A percentile compares a stretch with the other conserved stretches of the same genome.
phyloP scores from a whole-genome alignment of 148 eudicot species.

The Chenopodium suecicum region DNA sequence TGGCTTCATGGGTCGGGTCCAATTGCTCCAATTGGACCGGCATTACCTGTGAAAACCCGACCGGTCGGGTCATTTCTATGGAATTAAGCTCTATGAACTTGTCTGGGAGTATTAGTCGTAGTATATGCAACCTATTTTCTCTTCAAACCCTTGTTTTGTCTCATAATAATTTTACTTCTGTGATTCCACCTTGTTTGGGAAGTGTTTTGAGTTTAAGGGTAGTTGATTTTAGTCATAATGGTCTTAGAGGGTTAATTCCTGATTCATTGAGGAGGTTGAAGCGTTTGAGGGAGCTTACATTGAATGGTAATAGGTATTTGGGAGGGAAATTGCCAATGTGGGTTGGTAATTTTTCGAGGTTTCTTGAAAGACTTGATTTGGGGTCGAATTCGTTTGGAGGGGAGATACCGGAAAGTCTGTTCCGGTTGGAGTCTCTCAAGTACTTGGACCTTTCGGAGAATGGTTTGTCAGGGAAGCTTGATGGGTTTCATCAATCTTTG shows the following conservation, averaged over 20 bases:
- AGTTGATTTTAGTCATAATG: slow-evolving; percentile 63
- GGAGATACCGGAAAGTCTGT: slow-evolving; percentile 63
- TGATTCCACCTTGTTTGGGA: slow-evolving; percentile 58
- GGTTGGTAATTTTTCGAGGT: slow-evolving; percentile 64
- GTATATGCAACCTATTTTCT: slow-evolving; percentile 59
- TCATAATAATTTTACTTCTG: slow-evolving; percentile 51
- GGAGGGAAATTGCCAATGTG: slow-evolving; percentile 60
- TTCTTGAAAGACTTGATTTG: slow-evolving; percentile 53
- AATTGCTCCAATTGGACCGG: slow-evolving; percentile 57
- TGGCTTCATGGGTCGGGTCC: slow-evolving; percentile 62
- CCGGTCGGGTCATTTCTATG: slow-evolving; percentile 58
- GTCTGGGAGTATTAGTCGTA: slow-evolving; percentile 56
- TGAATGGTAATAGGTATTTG: slow-evolving; percentile 43
- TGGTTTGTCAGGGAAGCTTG: slow-evolving; percentile 49
- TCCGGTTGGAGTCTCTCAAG: slow-evolving; percentile 49
- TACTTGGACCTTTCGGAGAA: slow-evolving; percentile 77
- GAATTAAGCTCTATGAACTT: slow-evolving; percentile 59
- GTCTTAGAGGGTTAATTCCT: slow-evolving; percentile 54
- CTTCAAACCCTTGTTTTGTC: slow-evolving; percentile 65
- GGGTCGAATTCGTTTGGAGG: slow-evolving; percentile 63
- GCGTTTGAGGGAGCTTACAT: slow-evolving; percentile 42
- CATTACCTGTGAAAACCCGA: slow-evolving; percentile 40
- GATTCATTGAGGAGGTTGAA: slow-evolving; percentile 38
- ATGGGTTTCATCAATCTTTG: slow-evolving; percentile 67
- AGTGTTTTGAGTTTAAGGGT: slow-evolving; percentile 39